phyloP scores from a whole-genome alignment of 2,329 filamentous ascomycete genomes.

The Fusarium gaditjirri region DNA sequence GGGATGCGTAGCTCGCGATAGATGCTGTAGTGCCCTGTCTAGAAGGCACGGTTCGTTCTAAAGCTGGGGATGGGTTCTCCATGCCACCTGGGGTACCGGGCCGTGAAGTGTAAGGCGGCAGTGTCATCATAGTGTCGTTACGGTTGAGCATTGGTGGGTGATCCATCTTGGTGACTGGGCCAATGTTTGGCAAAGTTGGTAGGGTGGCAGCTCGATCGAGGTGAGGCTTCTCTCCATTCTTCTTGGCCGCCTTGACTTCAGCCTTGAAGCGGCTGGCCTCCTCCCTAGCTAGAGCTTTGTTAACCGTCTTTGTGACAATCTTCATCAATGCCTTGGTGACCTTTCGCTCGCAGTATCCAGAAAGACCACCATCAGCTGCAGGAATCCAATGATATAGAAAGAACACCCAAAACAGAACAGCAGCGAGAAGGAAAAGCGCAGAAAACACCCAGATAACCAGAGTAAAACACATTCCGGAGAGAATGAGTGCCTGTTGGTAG shows the following conservation, averaged over 20 bases:
- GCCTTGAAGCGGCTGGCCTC: slow-evolving; percentile 67
- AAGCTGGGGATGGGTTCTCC: slow-evolving; percentile 64
- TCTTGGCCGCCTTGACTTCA: slow-evolving; percentile 62
- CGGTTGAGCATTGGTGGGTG: slow-evolving; percentile 68
- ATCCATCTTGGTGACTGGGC: slow-evolving; percentile 55
- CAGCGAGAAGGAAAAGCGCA: slow-evolving; percentile 78
- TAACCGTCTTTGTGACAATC: slow-evolving; percentile 87
- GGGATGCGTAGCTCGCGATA: slow-evolving; percentile 70
- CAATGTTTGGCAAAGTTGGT: slow-evolving; percentile 64
- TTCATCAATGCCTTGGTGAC: slow-evolving; percentile 85
- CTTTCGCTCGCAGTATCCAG: slow-evolving; percentile 90
- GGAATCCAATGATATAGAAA: slow-evolving; percentile 96
- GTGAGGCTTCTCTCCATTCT: slow-evolving; percentile 62
- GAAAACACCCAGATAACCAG: slow-evolving; percentile 89
- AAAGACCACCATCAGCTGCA: slow-evolving; percentile 79
- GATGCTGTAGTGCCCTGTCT: slow-evolving; percentile 67
- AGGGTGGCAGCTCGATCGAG: slow-evolving; percentile 72
- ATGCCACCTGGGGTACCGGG: slow-evolving; percentile 64
- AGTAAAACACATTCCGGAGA: slow-evolving; percentile 93
- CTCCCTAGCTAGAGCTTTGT: slow-evolving; percentile 86
- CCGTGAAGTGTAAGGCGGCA: slow-evolving; percentile 71
- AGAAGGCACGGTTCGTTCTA: slow-evolving; percentile 60
- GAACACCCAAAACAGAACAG: slow-evolving; percentile 81
- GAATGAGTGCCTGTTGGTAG: slow-evolving; percentile 81
- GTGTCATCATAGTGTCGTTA: slow-evolving; percentile 69